Base-by-base conservation (phyloP, 2,329 filamentous ascomycete genomes). In the Talaromyces funiculosus region DNA sequence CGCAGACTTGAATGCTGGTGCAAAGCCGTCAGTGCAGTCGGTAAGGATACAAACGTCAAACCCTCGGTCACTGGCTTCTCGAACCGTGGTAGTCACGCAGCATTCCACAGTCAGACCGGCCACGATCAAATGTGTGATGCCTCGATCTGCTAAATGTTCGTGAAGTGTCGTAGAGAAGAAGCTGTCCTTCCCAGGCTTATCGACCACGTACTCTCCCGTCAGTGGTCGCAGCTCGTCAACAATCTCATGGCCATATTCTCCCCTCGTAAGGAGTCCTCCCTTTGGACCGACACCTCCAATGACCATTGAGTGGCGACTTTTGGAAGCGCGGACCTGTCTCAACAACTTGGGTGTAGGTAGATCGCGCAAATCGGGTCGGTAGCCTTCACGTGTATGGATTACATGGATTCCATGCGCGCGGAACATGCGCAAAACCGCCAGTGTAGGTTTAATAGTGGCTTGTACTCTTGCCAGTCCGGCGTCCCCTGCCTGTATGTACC, bases 51-150 rank as follows among this genome's bases (percentile, higher is more conserved):
- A 85, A 69, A 81, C 84, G 66, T 86, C 81, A 64, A 84, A 85
- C 0, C 84, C 84, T n/a, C 84, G 78, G 65, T 86, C 84, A 61
- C 82, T 82, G 33, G 81, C 81, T 69, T 86, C 84, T 38, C 82
- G 73, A 2, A 82, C 73, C 0, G 82, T 83, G 0, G 81, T 82
- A 8, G 80, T 80, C 56, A 86, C 82, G 65, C 82, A 85, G 64
- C 81, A 82, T 65, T 85, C 82, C 0, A 82, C 84, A 0, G 82
- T 85, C 10, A 85, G 82, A 0, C 83, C 83, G n/a, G 77, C 73
- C 37, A 86, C 76, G 1, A 86, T 71, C 1, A 86, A 69, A 69
- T 86, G 82, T 2, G 83, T 86, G 59, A 86, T 81, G 0, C 80
- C 83, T 64, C 79, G 74, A 24, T 81, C 80, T 62, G 83, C 76